Base-by-base conservation (phyloP, 805 yeast genomes). In the Blastobotrys peoriensis region DNA sequence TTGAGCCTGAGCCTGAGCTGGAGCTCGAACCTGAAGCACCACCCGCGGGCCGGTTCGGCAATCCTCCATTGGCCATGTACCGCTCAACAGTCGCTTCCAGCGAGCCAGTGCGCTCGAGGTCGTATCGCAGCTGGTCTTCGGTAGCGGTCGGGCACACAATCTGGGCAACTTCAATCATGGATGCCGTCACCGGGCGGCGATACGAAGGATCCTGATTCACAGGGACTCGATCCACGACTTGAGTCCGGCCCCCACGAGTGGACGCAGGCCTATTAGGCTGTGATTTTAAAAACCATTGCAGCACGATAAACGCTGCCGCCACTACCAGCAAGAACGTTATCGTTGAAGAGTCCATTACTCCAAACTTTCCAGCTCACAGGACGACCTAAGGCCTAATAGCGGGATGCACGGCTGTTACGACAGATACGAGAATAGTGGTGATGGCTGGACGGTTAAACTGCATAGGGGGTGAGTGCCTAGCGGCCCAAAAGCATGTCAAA, bases 111-210 rank as follows among this genome's bases (percentile, higher is more conserved):
- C 77, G 70, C 56, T 81, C 79, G 49, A 93, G 72, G 60, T 84
- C 95, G 49, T 71, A 70, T 49, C 80, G 70, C 49, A 93, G 86
- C 59, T 85, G 94, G 5, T 75, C 84, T 3, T 65, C 73, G 1
- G 84, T 70, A 25, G 86, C 66, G 17, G 70, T 69, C 3, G 97
- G 96, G 0, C 88, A 95, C 44, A 91, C 70, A 35, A 87, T 79
- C 54, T 79, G 84, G 2, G 91, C 96, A 0, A 85, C 81, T 51
- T 83, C 93, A 36, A 91, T 71, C 98, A 91, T 91, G 38, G 50
- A 61, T 10, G 58, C 59, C 8, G 64, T 64, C 15, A 66, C 67
- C 5, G 57, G 56, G 3, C 69, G 54, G 38, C 55, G 37, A 9
- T 40, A 28, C 36, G 27, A 25, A 13, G 21, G 9, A 9, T 40